Conservation (phyloP, 2,329 filamentous ascomycete genomes). For the Aspergillus candidus region DNA sequence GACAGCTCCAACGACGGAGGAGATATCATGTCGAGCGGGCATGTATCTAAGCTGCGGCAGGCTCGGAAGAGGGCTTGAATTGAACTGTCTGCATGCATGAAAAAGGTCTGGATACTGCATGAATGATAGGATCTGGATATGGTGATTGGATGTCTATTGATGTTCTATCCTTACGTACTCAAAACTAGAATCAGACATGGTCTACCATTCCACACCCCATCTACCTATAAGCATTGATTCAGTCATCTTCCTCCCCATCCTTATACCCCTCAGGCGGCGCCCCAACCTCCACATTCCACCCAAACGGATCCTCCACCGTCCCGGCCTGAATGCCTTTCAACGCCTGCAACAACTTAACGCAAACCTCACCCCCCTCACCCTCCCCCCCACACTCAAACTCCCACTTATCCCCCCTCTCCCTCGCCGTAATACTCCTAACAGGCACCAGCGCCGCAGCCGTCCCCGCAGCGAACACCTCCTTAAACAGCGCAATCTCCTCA, state of each 20-base stretch:
- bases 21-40: constrained; percentile 20
- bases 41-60: constrained; percentile 10
- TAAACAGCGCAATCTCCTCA: constrained; percentile 56
- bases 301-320: constrained; percentile 67
- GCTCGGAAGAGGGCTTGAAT: neutral
- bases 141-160: too few species aligned
- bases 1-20: constrained; percentile 13
- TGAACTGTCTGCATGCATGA: neutral
- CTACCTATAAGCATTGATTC: constrained; percentile 1
- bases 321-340: constrained; percentile 84
- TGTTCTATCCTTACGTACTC: too few species aligned
- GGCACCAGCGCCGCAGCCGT: constrained; percentile 89
- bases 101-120: too few species aligned
- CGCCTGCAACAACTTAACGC: constrained; percentile 63
- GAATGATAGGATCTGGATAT: too few species aligned
- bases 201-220: neutral
- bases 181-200: too few species aligned
- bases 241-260: constrained; percentile 15
- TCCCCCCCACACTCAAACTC: constrained; percentile 43
- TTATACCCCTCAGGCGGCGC: constrained; percentile 28
- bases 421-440: constrained; percentile 81
- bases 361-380: constrained; percentile 51
- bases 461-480: constrained; percentile 83
- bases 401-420: constrained; percentile 51
- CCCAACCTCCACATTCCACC: constrained; percentile 55